These are phyloP conservation scores for Astrothelium macrocarpum DNA, from an alignment of 495 filamentous ascomycete genomes.

Conservation along the genomic window DNA sequence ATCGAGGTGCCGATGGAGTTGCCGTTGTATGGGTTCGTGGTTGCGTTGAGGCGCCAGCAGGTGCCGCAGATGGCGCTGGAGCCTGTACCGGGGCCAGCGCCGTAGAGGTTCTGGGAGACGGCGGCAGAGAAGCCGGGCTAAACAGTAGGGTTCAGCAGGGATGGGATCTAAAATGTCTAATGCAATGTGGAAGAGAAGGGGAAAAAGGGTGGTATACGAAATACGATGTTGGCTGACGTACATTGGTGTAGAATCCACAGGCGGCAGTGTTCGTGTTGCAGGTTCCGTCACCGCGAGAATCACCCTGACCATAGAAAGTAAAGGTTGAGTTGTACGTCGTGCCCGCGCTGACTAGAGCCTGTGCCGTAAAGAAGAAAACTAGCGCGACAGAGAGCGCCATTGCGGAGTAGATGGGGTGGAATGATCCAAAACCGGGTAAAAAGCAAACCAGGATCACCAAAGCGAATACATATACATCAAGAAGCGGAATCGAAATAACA, in stretches of 20 bases:
- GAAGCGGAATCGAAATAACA: not conserved
- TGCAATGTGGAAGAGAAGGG: not conserved
- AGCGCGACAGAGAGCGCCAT: not conserved
- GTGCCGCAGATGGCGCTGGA: slow-evolving; percentile 30
- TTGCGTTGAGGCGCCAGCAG: slow-evolving; percentile 28
- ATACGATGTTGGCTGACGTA: not conserved
- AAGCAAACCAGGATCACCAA: not conserved
- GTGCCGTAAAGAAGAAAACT: not conserved
- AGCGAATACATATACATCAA: not conserved
- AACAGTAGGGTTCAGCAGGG: not conserved
- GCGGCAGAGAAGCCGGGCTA: slow-evolving; percentile 25
- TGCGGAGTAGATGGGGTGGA: not conserved
- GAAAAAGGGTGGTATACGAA: not conserved
- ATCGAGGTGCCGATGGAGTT: slow-evolving; percentile 21
- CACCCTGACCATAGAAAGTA: slow-evolving; percentile 19
- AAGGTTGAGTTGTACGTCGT: slow-evolving; percentile 20
- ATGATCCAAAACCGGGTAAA: not conserved
- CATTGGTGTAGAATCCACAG: slow-evolving; percentile 20
- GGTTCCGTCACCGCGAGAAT: slow-evolving; percentile 12
- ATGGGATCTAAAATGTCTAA: not conserved
- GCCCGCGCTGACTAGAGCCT: not conserved
- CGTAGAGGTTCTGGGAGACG: slow-evolving; percentile 32
- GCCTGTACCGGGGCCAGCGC: slow-evolving; percentile 28
- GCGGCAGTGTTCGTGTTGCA: slow-evolving; percentile 19
- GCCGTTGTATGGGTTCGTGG: slow-evolving; percentile 20